Conservation (phyloP, 768 basidiomycete species). For the Hygrocybe coccinea region DNA sequence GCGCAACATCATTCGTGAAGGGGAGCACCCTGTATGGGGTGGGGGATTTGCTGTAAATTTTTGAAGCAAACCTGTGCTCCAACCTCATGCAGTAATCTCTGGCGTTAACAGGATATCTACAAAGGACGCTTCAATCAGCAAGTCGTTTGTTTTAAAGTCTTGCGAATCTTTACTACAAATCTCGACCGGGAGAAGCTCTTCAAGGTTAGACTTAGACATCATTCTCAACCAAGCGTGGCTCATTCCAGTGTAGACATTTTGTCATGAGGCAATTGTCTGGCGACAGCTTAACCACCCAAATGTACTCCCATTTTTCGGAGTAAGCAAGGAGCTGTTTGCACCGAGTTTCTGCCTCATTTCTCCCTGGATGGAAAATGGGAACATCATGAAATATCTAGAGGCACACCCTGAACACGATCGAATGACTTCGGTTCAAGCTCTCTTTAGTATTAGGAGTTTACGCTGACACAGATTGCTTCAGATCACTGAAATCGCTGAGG, state of each 20-base stretch:
- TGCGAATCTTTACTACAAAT: conserved; percentile 6
- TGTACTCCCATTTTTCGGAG: conserved; percentile 20
- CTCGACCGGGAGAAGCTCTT: background rate
- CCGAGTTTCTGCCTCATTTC: conserved; percentile 20
- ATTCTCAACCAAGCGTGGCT: background rate
- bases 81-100: too few species aligned
- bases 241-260: conserved; percentile 17
- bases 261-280: conserved; percentile 23
- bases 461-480: too few species aligned
- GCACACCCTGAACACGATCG: conserved; percentile 2
- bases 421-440: conserved; percentile 11
- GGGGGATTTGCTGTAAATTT: too few species aligned
- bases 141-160: conserved; percentile 8
- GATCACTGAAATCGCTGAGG: conserved; percentile 17
- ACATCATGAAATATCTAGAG: conserved; percentile 17
- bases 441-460: too few species aligned
- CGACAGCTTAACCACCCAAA: conserved; percentile 14
- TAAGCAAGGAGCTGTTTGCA: conserved; percentile 16
- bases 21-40: too few species aligned
- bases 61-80: too few species aligned
- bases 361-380: conserved; percentile 27
- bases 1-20: too few species aligned
- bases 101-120: conserved; percentile 5
- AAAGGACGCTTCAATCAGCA: background rate
- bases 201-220: conserved; percentile 3